Conservation (phyloP, 352 stramenopile genomes). For the Labyrinthula sp. region DNA sequence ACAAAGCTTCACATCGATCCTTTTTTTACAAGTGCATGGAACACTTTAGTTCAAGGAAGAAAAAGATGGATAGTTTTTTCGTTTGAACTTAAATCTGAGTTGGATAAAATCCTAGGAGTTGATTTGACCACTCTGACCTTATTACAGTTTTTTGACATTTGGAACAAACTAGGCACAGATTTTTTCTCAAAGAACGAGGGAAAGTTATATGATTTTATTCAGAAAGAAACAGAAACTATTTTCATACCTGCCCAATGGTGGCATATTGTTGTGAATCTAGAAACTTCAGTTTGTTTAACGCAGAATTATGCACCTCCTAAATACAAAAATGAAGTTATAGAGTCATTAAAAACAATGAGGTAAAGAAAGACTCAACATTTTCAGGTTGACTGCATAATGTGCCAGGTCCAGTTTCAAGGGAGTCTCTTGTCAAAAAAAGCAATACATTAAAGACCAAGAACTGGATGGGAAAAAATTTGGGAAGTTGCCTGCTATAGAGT, state of each 20-base stretch:
- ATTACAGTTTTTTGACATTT: constrained; percentile 59
- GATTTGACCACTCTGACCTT: constrained; percentile 82
- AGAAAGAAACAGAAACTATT: constrained; percentile 65
- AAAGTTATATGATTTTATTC: constrained; percentile 38
- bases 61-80: constrained; percentile 96
- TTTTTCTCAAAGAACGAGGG: too few species aligned
- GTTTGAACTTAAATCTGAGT: constrained; percentile 64
- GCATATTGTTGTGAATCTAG: constrained; percentile 70
- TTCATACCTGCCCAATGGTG: constrained; percentile 76
- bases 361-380: too few species aligned
- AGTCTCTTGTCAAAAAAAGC: too few species aligned
- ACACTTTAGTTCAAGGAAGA: constrained; percentile 67
- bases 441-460: too few species aligned
- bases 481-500: too few species aligned
- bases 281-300: constrained; percentile 60
- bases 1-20: constrained; percentile 87
- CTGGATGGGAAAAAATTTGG: too few species aligned
- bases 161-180: constrained; percentile 8
- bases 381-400: too few species aligned
- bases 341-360: too few species aligned
- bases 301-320: constrained; percentile 86
- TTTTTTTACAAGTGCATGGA: constrained; percentile 86
- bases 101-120: constrained; percentile 66
- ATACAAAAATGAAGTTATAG: too few species aligned
- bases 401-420: too few species aligned